Base-by-base conservation (phyloP, 805 yeast genomes). In the Candida patagonica region DNA sequence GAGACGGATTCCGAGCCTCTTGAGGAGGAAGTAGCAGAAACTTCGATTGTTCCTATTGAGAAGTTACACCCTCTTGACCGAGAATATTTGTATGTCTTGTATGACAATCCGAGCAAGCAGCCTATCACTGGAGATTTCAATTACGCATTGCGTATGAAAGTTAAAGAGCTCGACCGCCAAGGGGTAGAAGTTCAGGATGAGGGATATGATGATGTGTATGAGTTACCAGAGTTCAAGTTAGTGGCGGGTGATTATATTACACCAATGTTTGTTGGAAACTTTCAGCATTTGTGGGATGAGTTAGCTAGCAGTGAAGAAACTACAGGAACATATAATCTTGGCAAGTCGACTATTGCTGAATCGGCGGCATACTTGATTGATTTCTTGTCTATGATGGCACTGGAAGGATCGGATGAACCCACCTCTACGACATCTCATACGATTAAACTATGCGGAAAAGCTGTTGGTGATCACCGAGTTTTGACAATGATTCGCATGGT, bases 181-280 rank as follows among this genome's bases (percentile, higher is more conserved):
- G 78, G 87, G 12, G 78, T 78, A 16, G 80, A 73, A 34, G 76
- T 72, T 36, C 80, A 67, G 40, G 84, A 77, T 34, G 94, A 81
- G 48, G 96, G 96, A 13, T 84, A 80, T 71, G 82, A 81, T 49
- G 97, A 92, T 61, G 95, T 88, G 62, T 92, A 89, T 62, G 92
- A 80, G 58, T 74, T 92, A 49, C 96, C 86, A 61, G 81, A 80
- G 42, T 67, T 87, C 53, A 76, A 74, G 42, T 58, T 89, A 41
- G 63, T 63, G 6, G 77, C 92, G 7, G 95, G 95, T 26, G 96
- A 87, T 59, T 89, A 78, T 62, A 69, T 86, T 42, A 62, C 67
- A 40, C 94, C 95, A 38, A 68, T 86, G 19, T 85, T 75, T 58
- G 74, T 80, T 46, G 85, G 92, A 31, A 75, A 78, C 62, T 87